Evolutionary conservation across 768 basidiomycete genomes (phyloP).

Genomic region (Phaeotremella fagi): DNA sequence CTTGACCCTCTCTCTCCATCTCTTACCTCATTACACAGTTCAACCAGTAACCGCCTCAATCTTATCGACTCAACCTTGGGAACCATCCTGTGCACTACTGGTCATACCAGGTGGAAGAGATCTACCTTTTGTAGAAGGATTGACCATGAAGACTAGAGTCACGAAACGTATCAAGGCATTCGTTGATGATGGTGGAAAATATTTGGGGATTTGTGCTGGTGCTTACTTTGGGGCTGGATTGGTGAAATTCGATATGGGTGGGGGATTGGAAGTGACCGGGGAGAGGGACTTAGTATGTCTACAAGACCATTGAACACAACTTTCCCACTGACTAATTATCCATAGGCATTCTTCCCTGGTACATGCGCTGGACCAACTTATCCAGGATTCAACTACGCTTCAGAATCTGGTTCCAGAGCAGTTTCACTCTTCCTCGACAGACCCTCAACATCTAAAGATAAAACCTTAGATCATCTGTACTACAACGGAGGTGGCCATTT

Average conservation of each 20-base stretch:
- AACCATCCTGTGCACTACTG: constrained; percentile 66
- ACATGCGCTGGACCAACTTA: constrained; percentile 51
- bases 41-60: constrained; percentile 60
- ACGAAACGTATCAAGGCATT: constrained; percentile 57
- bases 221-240: constrained; percentile 54
- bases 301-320: not conserved
- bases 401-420: constrained; percentile 51
- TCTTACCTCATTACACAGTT: constrained; percentile 72
- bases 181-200: constrained; percentile 64
- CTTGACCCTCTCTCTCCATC: constrained; percentile 49
- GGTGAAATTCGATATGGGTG: constrained; percentile 52
- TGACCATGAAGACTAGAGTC: constrained; percentile 46
- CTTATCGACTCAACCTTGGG: constrained; percentile 71
- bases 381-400: constrained; percentile 51
- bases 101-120: constrained; percentile 65
- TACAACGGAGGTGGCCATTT: constrained; percentile 54
- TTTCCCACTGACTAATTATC: not conserved
- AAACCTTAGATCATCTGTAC: constrained; percentile 47
- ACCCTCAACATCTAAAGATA: constrained; percentile 13
- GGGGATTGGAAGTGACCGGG: constrained; percentile 49
- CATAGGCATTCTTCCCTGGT: constrained; percentile 51
- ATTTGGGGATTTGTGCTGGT: constrained; percentile 63
- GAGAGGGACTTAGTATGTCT: constrained; percentile 48
- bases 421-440: constrained; percentile 41
- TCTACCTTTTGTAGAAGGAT: constrained; percentile 50